Evolutionary conservation across 495 filamentous ascomycete genomes (phyloP).

Genomic region (Lindgomyces ingoldianus): DNA sequence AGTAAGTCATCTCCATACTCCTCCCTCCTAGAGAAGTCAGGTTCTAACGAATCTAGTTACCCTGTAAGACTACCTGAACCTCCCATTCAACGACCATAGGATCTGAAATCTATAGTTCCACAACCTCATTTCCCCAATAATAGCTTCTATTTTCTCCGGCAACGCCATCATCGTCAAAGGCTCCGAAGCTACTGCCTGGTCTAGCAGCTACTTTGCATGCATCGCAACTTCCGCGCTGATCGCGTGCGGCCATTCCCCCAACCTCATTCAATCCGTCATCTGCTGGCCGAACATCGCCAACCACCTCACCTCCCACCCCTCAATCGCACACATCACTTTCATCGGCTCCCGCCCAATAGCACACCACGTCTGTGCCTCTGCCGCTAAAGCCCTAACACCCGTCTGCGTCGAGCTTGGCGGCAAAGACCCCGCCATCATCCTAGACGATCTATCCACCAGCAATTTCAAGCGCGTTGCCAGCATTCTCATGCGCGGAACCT

Average conservation of each 20-base stretch:
- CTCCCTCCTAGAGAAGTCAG: not conserved
- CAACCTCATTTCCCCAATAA: conserved; percentile 88
- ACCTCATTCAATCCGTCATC: conserved; percentile 78
- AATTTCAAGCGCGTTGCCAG: conserved; percentile 71
- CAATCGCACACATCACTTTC: conserved; percentile 91
- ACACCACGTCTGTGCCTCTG: conserved; percentile 81
- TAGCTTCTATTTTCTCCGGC: conserved; percentile 88
- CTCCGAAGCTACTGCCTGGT: conserved; percentile 93
- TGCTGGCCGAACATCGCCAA: conserved; percentile 84
- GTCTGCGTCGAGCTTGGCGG: conserved; percentile 88
- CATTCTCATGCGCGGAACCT: conserved; percentile 85
- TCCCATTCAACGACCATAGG: not conserved
- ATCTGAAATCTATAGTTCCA: conserved; percentile 62
- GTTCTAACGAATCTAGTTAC: conserved; percentile 41
- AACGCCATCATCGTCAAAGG: conserved; percentile 90
- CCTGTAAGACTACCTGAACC: conserved; percentile 37
- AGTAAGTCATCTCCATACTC: conserved; percentile 55
- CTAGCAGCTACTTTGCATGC: conserved; percentile 72
- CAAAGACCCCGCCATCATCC: conserved; percentile 91
- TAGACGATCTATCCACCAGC: conserved; percentile 66
- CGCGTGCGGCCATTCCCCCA: conserved; percentile 79
- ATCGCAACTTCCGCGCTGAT: conserved; percentile 75
- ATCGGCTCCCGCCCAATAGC: conserved; percentile 89
- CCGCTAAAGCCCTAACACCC: conserved; percentile 80
- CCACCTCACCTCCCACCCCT: conserved; percentile 82